Evolutionary conservation across 495 filamentous ascomycete genomes (phyloP), one percentile per base, ranked within the genome.

Genomic region (Hypomontagnella monticulosa): DNA sequence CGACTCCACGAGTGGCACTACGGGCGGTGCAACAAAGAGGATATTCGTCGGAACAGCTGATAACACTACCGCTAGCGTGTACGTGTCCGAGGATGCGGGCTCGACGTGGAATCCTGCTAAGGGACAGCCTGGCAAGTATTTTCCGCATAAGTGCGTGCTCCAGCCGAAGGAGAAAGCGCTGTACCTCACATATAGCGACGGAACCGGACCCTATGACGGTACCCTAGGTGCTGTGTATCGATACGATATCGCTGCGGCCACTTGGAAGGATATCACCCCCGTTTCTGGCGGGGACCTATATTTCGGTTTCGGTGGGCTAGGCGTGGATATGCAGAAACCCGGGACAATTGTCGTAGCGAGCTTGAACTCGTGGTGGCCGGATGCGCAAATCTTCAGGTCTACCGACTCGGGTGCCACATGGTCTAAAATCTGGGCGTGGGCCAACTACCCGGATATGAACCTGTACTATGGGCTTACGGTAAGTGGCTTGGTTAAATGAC

Each of bases 361-460:
- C 20, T 70, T 87, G 65, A 87, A 87, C 57, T 80, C 79, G 40
- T 87, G 84, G 84, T 87, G 79, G 78, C 85, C 85, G 8, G 83
- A 87, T 65, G 84, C 80, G 10, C 80, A 82, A 41, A 71, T 87
- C 23, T 87, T 80, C 71, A 66, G 85, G 30, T 84, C 80, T 10
- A 82, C 66, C 11, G 75, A 87, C 68, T 85, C 81, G 8, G 85
- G 84, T 8, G 65, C 74, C 12, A 84, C 81, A 5, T 86, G 83
- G 83, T 77, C 81, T 3, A 73, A 58, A 0, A 75, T 84, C 32
- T 85, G 84, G 84, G 79, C 79, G 40, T 85, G 81, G 81, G 60
- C 70, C 1, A 70, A 59, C 15, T 85, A 83, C 60, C 84, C 84
- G 2, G 43, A 78, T 2, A 65, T 74, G 66, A 79, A 80, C 56